Base-by-base conservation (phyloP, 805 yeast genomes). In the Wickerhamiella allomyrinae region DNA sequence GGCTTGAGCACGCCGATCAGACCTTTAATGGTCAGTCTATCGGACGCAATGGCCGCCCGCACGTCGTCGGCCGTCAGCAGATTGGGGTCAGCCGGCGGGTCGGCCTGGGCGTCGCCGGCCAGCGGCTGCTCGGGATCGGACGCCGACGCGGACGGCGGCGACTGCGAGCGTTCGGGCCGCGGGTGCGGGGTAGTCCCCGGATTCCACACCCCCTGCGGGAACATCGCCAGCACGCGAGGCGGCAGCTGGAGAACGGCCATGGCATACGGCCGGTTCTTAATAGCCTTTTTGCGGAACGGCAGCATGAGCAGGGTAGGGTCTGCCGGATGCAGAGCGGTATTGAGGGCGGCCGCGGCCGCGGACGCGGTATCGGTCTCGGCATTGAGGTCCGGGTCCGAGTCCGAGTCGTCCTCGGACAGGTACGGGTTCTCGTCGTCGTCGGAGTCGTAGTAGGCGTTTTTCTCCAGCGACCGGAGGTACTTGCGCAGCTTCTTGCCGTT, bases 381-480 rank as follows among this genome's bases (percentile, higher is more conserved):
- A 31, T 63, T 69, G n/a, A 58, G 58, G n/a, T 64, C 63, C 29
- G 65, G 67, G 25, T 63, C 69, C 2, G 59, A 61, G n/a, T 65
- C 63, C 37, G 64, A 67, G 13, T 69, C 71, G 40, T 77, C 83
- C 54, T 82, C 73, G 37, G 79, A 74, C 19, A 80, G 65, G 55
- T 85, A 86, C 31, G 95, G 95, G 57, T 85, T 84, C 36, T 70
- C 69, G 42, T 85, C 91, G 41, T 83, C 89, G 49, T 82, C 93
- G 41, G 80, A 74, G 52, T 86, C 96, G 52, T 89, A 86, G 37
- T 84, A 87, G 34, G 63, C 94, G 51, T 79, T 79, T 60, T 84
- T 77, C 58, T 89, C 96, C 23, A 89, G 76, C 52, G 85, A 79
- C 48, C 79, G 76, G 52, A 91, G 69, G 2, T 91, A 86, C 59